Conservation (phyloP, 805 yeast species). For the Tetrapisispora fleetii region DNA sequence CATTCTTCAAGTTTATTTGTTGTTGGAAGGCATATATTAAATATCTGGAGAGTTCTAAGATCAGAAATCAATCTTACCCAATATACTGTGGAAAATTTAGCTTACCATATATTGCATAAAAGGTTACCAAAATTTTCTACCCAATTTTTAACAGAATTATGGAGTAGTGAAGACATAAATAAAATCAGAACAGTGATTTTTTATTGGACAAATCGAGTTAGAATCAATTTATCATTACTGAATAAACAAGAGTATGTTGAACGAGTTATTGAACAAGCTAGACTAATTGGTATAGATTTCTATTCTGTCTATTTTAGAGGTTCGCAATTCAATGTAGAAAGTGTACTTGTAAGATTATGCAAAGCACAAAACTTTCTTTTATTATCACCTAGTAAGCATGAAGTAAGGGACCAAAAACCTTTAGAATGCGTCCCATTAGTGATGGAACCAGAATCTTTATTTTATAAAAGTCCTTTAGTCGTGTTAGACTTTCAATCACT, state of each 20-base stretch:
- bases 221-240: conserved; percentile 37
- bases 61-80: conserved; percentile 52
- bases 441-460: conserved; percentile 82
- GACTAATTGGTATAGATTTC: conserved; percentile 83
- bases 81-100: conserved; percentile 70
- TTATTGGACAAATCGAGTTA: conserved; percentile 35
- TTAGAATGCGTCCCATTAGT: conserved; percentile 82
- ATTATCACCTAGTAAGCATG: conserved; percentile 67
- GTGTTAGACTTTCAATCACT: conserved; percentile 90
- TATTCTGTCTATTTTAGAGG: conserved; percentile 82
- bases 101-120: conserved; percentile 55
- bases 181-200: conserved; percentile 37
- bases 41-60: conserved; percentile 72
- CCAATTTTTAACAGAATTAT: conserved; percentile 40
- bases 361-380: conserved; percentile 66
- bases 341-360: conserved; percentile 63
- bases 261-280: conserved; percentile 70
- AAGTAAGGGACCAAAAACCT: conserved; percentile 77
- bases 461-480: conserved; percentile 79
- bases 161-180: conserved; percentile 22
- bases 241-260: conserved; percentile 56
- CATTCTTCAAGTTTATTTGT: conserved; percentile 63
- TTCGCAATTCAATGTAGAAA: conserved; percentile 89
- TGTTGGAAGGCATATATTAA: conserved; percentile 75
- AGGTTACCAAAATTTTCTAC: conserved; percentile 55